These are phyloP conservation scores for Mortierella claussenii DNA, from an alignment of 192 early-diverging fungal genomes.

Conservation along the genomic window DNA sequence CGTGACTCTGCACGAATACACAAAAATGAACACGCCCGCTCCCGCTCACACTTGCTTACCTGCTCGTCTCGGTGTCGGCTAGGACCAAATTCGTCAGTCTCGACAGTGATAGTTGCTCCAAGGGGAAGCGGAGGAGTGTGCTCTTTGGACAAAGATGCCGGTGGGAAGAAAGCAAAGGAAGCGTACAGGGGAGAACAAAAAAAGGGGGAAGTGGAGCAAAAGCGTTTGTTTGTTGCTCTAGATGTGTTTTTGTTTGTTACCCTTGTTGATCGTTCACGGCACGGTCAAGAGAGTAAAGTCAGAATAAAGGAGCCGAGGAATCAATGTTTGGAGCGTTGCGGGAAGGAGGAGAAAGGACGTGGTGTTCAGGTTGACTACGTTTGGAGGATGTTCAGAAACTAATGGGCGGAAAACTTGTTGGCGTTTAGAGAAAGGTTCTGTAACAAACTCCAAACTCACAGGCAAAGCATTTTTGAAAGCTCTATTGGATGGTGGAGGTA, in stretches of 20 bases:
- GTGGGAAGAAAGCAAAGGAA: not conserved
- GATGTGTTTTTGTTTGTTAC: no score
- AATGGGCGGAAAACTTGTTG: constrained; percentile 10
- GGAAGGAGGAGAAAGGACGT: not conserved
- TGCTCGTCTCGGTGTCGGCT: constrained; percentile 16
- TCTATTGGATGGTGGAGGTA: constrained; percentile 24
- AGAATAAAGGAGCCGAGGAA: constrained; percentile 1
- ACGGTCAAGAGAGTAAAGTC: not conserved
- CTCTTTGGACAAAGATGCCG: no score
- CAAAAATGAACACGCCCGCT: constrained; percentile 1
- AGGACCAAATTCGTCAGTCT: constrained; percentile 9
- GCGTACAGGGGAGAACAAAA: not conserved
- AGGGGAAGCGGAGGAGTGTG: not conserved
- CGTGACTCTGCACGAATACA: constrained; percentile 19
- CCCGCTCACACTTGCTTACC: no score
- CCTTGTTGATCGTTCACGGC: not conserved
- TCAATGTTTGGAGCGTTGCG: not conserved
- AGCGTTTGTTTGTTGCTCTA: no score
- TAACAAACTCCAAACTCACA: constrained; percentile 52
- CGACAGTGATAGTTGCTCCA: not conserved
- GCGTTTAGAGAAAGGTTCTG: constrained; percentile 22
- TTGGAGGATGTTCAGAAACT: constrained; percentile 57
- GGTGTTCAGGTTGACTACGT: constrained; percentile 41
- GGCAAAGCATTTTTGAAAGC: constrained; percentile 51
- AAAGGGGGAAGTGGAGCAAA: not conserved